Percentiles rank a stretch among this genome's conserved stretches.
Evolutionary conservation across 106 monocot species (phyloP).

Genomic region (Amphibolis antarctica): DNA sequence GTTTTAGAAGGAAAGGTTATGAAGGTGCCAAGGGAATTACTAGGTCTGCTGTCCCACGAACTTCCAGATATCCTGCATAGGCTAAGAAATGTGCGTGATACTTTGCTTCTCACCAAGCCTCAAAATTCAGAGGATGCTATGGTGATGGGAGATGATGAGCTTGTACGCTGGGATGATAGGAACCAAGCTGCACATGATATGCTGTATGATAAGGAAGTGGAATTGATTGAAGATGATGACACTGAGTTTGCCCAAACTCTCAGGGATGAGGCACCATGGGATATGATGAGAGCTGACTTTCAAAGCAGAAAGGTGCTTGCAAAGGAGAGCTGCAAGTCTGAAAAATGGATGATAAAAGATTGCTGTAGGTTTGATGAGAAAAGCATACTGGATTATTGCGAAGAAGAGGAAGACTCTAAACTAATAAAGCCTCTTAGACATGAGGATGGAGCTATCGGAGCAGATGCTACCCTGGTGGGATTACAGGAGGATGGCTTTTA

Average conservation of each 20-base stretch:
- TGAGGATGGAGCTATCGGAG: constrained; percentile 42
- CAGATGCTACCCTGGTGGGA: constrained; percentile 49
- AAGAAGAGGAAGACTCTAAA: constrained; percentile 62
- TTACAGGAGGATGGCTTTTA: constrained; percentile 81
- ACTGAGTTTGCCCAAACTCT: constrained; percentile 57
- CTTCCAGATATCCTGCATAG: constrained; percentile 50
- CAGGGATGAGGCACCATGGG: constrained; percentile 55
- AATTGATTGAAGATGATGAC: constrained; percentile 71
- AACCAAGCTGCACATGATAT: constrained; percentile 42
- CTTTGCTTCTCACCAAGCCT: constrained; percentile 3
- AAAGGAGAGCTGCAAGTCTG: constrained; percentile 47
- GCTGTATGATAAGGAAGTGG: constrained; percentile 41
- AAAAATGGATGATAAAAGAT: constrained; percentile 79
- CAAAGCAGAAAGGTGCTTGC: constrained; percentile 47
- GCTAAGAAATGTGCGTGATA: constrained; percentile 40
- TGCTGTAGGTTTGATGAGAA: constrained; percentile 81
- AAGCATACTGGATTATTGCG: constrained; percentile 60
- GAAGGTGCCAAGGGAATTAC: constrained; percentile 42
- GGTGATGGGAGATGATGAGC: constrained; percentile 38
- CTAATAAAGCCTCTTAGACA: constrained; percentile 66
- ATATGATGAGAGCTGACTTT: constrained; percentile 43
- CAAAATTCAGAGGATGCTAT: constrained; percentile 32
- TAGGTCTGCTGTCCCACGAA: constrained; percentile 25
- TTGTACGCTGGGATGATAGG: constrained; percentile 44
- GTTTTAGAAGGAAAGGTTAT: constrained; percentile 54